These are phyloP conservation scores for Boletus edulis DNA, from an alignment of 768 basidiomycete species.

Conservation along the genomic window DNA sequence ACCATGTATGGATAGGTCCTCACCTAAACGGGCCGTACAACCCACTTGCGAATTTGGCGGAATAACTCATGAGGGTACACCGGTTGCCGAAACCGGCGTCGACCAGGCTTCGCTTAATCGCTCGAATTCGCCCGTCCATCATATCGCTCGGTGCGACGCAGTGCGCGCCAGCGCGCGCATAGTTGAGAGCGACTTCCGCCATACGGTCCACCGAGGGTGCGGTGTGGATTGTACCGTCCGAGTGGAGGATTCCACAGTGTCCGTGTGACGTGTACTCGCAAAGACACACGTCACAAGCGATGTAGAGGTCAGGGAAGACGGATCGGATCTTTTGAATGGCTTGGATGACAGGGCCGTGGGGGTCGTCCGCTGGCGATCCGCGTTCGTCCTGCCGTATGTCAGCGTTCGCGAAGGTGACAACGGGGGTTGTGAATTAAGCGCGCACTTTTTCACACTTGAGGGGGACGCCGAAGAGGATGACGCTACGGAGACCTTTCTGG, in stretches of 20 bases:
- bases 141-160: slow-evolving; percentile 99
- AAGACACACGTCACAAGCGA: slow-evolving; percentile 96
- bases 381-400: slow-evolving; percentile 56
- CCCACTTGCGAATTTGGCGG: slow-evolving; percentile 94
- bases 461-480: slow-evolving; percentile 95
- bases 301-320: slow-evolving; percentile 82
- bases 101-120: slow-evolving; percentile 85
- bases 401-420: neutral
- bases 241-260: slow-evolving; percentile 83
- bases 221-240: slow-evolving; percentile 76
- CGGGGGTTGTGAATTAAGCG: neutral
- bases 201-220: slow-evolving; percentile 82
- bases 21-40: slow-evolving; percentile 96
- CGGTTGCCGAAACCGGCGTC: slow-evolving; percentile 82
- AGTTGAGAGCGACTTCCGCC: slow-evolving; percentile 87
- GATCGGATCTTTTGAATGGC: slow-evolving; percentile 77
- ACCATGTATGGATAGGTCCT: slow-evolving; percentile 16
- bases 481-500: slow-evolving; percentile 83
- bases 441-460: slow-evolving; percentile 72
- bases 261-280: slow-evolving; percentile 99
- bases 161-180: slow-evolving; percentile 94
- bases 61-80: slow-evolving; percentile 94
- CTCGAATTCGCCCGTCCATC: slow-evolving; percentile 96
- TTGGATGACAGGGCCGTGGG: slow-evolving; percentile 86
- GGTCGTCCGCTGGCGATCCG: slow-evolving; percentile 90